phyloP scores from a whole-genome alignment of 164 flowering plant genomes.

The Echeveria elegans region DNA sequence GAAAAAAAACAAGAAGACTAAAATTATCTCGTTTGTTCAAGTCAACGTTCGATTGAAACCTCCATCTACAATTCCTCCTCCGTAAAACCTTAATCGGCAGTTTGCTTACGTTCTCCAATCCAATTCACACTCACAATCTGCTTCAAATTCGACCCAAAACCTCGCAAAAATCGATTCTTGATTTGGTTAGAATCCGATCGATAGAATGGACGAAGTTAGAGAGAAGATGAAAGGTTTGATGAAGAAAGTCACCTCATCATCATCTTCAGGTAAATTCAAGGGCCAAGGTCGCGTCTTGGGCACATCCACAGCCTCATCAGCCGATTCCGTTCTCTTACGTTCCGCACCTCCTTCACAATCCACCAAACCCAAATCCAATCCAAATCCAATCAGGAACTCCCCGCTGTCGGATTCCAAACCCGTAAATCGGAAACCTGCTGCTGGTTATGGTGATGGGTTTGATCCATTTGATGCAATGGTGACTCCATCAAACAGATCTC shows the following conservation, averaged over 20 bases:
- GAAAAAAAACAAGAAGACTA: too few relatives aligned
- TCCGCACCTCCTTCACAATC: background rate
- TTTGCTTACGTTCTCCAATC: background rate
- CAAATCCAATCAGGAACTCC: too few relatives aligned
- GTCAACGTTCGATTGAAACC: background rate
- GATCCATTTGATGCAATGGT: conserved; percentile 62
- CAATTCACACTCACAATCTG: background rate
- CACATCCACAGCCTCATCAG: conserved; percentile 21
- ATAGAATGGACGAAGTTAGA: conserved; percentile 64
- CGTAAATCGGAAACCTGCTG: conserved; percentile 14
- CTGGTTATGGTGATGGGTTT: conserved; percentile 41
- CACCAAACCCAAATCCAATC: background rate
- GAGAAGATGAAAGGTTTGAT: conserved; percentile 82
- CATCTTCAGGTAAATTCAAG: conserved; percentile 77
- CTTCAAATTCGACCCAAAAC: too few relatives aligned
- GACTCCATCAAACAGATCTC: conserved; percentile 50
- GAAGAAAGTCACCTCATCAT: conserved; percentile 78
- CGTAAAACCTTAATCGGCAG: too few relatives aligned
- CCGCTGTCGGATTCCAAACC: background rate
- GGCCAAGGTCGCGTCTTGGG: conserved; percentile 91
- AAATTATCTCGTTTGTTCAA: background rate
- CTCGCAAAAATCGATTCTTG: too few relatives aligned
- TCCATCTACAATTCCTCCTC: too few relatives aligned
- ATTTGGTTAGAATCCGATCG: background rate
- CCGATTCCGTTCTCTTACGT: background rate